Evolutionary conservation across 768 basidiomycete species (phyloP).

Genomic region (Tylopilus plumbeoviolaceoides): DNA sequence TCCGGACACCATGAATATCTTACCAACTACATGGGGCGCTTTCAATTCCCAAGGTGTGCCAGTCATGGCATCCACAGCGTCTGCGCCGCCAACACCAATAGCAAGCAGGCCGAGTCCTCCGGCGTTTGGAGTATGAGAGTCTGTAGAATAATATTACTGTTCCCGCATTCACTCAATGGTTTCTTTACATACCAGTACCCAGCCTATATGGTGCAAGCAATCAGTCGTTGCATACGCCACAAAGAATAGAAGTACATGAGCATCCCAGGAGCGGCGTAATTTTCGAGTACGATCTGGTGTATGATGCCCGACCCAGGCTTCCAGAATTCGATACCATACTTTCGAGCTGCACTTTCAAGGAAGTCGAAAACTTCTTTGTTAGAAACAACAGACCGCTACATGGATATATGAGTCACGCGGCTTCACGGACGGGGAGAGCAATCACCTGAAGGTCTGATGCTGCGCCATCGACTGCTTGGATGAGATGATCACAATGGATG

Average conservation of each 20-base stretch:
- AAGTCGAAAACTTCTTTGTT: conserved; percentile 99
- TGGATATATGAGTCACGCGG: neutral
- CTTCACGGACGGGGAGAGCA: neutral
- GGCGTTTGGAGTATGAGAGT: conserved; percentile 98
- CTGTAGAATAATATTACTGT: conserved; percentile 35
- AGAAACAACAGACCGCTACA: conserved; percentile 73
- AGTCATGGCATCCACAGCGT: conserved; percentile 97
- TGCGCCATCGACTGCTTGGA: conserved; percentile 90
- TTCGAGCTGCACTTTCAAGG: conserved; percentile 83
- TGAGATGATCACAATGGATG: conserved; percentile 98
- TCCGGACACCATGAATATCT: conserved; percentile 16
- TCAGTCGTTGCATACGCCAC: neutral
- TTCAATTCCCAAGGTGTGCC: conserved; percentile 98
- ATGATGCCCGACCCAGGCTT: conserved; percentile 87
- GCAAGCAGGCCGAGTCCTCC: conserved; percentile 95
- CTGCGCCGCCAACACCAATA: conserved; percentile 98
- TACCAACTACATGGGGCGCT: conserved; percentile 80
- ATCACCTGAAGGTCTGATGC: conserved; percentile 76
- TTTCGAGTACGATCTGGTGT: conserved; percentile 97
- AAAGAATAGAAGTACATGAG: conserved; percentile 57
- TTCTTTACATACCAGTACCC: conserved; percentile 61
- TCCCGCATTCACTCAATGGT: neutral
- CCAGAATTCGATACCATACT: conserved; percentile 98
- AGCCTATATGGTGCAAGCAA: conserved; percentile 46
- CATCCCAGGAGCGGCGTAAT: conserved; percentile 94